phyloP scores from a whole-genome alignment of 2,329 filamentous ascomycete species.

The Cryoendolithus antarcticus region DNA sequence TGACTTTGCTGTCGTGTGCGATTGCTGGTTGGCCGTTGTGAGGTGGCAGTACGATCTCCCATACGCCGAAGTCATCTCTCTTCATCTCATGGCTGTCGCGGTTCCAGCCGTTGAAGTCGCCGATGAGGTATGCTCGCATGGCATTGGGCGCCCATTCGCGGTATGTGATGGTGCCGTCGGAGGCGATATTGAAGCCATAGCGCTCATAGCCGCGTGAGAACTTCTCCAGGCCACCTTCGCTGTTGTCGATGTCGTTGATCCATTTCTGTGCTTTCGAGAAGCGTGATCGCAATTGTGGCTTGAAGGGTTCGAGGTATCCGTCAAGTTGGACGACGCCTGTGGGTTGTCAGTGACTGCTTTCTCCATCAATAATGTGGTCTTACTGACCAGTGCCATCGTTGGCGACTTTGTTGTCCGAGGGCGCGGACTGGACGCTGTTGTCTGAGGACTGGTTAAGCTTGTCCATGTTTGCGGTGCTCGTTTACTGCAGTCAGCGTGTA shows the following conservation, averaged over 20 bases:
- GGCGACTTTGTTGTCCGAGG: conserved; percentile 41
- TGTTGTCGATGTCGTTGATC: conserved; percentile 71
- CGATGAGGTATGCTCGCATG: conserved; percentile 69
- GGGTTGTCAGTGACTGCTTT: conserved; percentile 9
- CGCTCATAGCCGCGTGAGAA: conserved; percentile 81
- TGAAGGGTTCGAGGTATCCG: conserved; percentile 79
- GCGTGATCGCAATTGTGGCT: conserved; percentile 60
- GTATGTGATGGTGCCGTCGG: conserved; percentile 77
- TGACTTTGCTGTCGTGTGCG: conserved; percentile 87
- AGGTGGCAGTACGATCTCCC: conserved; percentile 68
- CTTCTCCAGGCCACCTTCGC: conserved; percentile 80
- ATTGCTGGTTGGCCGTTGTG: conserved; percentile 67
- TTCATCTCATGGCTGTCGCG: conserved; percentile 73
- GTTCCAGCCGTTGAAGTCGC: conserved; percentile 95
- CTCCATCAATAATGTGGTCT: neutral
- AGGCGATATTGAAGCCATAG: conserved; percentile 72
- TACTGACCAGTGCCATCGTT: conserved; percentile 60
- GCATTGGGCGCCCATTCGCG: conserved; percentile 96
- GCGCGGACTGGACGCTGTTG: conserved; percentile 32
- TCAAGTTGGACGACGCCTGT: conserved; percentile 78
- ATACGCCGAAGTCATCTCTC: conserved; percentile 74
- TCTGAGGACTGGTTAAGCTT: conserved; percentile 32
- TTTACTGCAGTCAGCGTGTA: too few species aligned
- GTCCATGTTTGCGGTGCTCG: conserved; percentile 16
- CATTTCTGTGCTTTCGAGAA: conserved; percentile 72